Conservation (phyloP, 225 moss, liverwort and hornwort species). For the Pleurozium schreberi region DNA sequence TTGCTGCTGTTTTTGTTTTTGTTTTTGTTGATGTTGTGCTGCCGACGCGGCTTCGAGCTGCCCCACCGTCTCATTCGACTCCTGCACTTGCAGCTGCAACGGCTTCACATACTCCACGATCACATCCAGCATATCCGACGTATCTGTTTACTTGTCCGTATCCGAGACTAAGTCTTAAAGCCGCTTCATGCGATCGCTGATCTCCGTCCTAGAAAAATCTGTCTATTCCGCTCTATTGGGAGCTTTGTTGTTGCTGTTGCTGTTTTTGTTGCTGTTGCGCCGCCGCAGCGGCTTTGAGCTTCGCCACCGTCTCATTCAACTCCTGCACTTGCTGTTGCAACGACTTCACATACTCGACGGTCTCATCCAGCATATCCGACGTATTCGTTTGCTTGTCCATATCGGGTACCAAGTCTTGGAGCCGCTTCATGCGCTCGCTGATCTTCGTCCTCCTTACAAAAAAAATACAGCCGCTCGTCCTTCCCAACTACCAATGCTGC, state of each 20-base stretch:
- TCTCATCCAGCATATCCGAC: constrained; percentile 56
- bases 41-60: constrained; percentile 20
- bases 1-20: not conserved
- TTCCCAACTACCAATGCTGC: not conserved
- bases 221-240: not conserved
- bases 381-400: constrained; percentile 70
- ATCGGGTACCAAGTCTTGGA: constrained; percentile 49
- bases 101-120: constrained; percentile 40
- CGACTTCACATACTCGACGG: constrained; percentile 49
- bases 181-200: constrained; percentile 41
- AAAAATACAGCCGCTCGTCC: not conserved
- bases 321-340: constrained; percentile 40
- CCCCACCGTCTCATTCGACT: constrained; percentile 16
- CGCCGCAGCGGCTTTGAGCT: constrained; percentile 18
- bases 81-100: constrained; percentile 24
- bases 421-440: constrained; percentile 52
- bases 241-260: not conserved
- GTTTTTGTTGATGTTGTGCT: not conserved
- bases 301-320: constrained; percentile 20
- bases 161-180: constrained; percentile 42
- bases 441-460: constrained; percentile 41
- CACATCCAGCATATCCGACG: constrained; percentile 43
- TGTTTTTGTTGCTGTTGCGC: not conserved
- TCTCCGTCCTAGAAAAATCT: constrained; percentile 12
- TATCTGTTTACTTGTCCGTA: constrained; percentile 44